phyloP scores from a whole-genome alignment of 2,329 filamentous ascomycete species.

The Colletotrichum sp. region DNA sequence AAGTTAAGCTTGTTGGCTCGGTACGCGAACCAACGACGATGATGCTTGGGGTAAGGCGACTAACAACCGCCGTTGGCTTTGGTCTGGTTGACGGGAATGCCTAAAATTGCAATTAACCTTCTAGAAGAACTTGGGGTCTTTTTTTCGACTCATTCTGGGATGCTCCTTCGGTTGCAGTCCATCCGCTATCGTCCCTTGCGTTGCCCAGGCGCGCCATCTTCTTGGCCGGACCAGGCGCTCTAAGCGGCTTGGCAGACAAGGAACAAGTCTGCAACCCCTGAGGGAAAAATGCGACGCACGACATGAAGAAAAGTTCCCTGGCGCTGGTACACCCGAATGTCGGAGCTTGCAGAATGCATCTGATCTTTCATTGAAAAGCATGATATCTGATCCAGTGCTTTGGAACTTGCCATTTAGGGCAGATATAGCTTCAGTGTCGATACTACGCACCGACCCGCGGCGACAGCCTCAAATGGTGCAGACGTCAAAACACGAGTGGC shows the following conservation, averaged over 20 bases:
- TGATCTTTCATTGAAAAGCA: background rate
- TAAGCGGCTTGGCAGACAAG: slow-evolving; percentile 9
- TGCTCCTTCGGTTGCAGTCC: background rate
- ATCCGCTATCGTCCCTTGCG: background rate
- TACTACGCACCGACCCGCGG: background rate
- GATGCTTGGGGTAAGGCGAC: background rate
- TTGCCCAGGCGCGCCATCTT: background rate
- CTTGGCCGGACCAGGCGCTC: background rate
- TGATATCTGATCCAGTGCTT: background rate
- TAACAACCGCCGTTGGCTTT: background rate
- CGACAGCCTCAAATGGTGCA: background rate
- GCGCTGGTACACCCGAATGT: background rate
- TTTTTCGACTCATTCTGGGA: background rate
- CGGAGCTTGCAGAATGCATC: background rate
- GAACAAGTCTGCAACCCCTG: background rate
- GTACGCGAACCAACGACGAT: background rate
- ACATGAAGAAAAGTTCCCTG: background rate
- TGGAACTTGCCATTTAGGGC: background rate
- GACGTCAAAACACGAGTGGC: background rate
- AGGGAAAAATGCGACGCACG: slow-evolving; percentile 1
- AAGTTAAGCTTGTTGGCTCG: background rate
- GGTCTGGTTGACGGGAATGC: background rate
- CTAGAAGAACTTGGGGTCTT: background rate
- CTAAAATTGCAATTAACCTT: background rate
- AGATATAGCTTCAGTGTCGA: background rate